phyloP scores from a whole-genome alignment of 768 basidiomycete genomes.

The Tubosaeta sp. region DNA sequence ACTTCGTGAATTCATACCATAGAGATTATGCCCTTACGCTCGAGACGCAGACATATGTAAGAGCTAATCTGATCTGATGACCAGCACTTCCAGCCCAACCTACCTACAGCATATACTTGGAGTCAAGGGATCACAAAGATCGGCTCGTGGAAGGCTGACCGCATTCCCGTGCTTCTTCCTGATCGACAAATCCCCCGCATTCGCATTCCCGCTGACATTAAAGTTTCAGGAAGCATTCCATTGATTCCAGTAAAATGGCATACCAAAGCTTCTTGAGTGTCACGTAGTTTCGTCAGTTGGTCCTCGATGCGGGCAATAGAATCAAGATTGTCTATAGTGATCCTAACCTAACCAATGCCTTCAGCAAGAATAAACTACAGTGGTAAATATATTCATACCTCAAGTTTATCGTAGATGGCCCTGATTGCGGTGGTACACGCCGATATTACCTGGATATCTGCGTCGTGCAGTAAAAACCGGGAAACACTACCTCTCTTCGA shows the following conservation, averaged over 20 bases:
- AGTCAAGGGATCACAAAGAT: neutral
- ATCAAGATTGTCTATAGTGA: constrained; percentile 8
- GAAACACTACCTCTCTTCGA: neutral
- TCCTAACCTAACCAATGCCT: constrained; percentile 1
- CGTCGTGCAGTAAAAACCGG: constrained; percentile 10
- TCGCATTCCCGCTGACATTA: constrained; percentile 5
- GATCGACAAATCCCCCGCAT: neutral
- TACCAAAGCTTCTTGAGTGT: neutral
- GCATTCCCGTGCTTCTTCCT: neutral
- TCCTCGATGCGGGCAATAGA: constrained; percentile 9
- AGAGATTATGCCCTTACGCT: too few relatives aligned
- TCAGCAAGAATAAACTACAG: neutral
- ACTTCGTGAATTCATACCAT: too few relatives aligned
- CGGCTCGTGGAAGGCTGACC: neutral
- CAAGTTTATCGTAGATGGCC: constrained; percentile 4
- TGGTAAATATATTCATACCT: neutral
- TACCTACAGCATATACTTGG: too few relatives aligned
- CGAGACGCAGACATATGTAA: too few relatives aligned
- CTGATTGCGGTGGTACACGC: constrained; percentile 11
- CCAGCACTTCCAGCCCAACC: neutral
- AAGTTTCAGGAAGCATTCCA: neutral
- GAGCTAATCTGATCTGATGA: neutral
- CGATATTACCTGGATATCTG: constrained; percentile 7
- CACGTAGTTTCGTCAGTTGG: neutral
- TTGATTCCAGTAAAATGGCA: neutral